Percentiles rank a stretch among this genome's conserved stretches.
These are phyloP conservation scores for Paraphoma chrysanthemicola DNA, from an alignment of 2,329 filamentous ascomycete species.

Conservation along the genomic window DNA sequence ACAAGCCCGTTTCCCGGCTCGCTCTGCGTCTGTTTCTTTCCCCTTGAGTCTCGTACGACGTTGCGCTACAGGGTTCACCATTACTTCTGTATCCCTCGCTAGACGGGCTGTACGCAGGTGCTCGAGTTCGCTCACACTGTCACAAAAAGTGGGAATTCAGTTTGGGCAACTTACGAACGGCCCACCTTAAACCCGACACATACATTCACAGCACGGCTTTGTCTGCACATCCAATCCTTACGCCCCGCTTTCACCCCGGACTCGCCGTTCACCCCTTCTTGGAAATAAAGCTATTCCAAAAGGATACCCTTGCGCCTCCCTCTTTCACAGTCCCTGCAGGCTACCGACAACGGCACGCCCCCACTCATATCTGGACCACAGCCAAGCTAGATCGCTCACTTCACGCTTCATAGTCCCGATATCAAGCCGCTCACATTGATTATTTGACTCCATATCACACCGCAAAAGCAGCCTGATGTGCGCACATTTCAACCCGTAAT, in stretches of 20 bases:
- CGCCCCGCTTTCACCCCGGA: not conserved
- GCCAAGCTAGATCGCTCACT: not conserved
- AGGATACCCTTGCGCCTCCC: not conserved
- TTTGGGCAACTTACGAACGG: not conserved
- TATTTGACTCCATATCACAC: not conserved
- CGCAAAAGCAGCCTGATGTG: not conserved
- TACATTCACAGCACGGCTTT: not conserved
- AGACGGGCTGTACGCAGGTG: not conserved
- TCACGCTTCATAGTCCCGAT: not conserved
- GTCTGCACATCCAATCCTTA: not conserved
- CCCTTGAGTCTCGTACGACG: conserved; percentile 13
- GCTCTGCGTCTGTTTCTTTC: conserved; percentile 8
- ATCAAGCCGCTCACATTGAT: not conserved
- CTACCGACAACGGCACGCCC: not conserved
- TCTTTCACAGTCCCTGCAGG: not conserved
- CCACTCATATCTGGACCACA: not conserved
- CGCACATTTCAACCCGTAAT: not conserved
- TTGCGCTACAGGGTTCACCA: conserved; percentile 5
- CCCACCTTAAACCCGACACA: too few species aligned
- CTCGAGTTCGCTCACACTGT: not conserved
- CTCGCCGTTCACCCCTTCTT: not conserved
- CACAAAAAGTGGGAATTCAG: not conserved
- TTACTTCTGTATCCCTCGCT: conserved; percentile 6
- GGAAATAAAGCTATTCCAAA: not conserved
- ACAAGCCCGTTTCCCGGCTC: conserved; percentile 5